Evolutionary conservation across 2,329 filamentous ascomycete species (phyloP).

Genomic region (Talaromyces pinophilus): DNA sequence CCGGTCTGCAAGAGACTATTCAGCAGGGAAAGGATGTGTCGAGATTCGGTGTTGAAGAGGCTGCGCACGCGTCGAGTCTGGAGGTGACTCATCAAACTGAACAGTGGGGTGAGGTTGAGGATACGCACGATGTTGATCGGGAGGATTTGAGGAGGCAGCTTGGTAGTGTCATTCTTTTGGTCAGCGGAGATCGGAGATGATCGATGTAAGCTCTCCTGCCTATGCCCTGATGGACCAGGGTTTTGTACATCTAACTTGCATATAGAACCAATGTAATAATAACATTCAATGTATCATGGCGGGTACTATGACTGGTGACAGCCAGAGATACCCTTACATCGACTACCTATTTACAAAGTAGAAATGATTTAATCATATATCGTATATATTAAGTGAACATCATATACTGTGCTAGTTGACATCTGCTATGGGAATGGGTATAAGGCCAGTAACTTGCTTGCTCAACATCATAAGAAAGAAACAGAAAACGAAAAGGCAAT

Average conservation of each 20-base stretch:
- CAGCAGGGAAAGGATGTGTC: conserved; percentile 28
- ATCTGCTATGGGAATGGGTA: conserved; percentile 19
- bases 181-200: conserved; percentile 58
- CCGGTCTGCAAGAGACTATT: conserved; percentile 47
- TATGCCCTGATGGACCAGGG: neutral
- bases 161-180: conserved; percentile 80
- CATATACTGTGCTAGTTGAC: conserved; percentile 9
- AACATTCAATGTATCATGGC: neutral
- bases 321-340: no score
- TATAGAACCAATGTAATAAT: conserved; percentile 2
- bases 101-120: conserved; percentile 95
- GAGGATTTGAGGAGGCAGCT: conserved; percentile 87
- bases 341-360: neutral
- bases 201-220: neutral
- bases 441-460: conserved; percentile 17
- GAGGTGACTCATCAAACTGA: conserved; percentile 89
- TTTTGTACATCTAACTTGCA: neutral
- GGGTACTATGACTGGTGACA: no score
- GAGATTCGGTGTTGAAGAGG: conserved; percentile 78
- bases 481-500: neutral
- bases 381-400: neutral
- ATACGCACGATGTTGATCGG: conserved; percentile 94
- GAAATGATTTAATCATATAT: neutral
- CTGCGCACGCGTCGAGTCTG: conserved; percentile 71
- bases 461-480: neutral